Evolutionary conservation across 2,329 filamentous ascomycete genomes (phyloP).

Genomic region (Bipolaris sorokiniana): DNA sequence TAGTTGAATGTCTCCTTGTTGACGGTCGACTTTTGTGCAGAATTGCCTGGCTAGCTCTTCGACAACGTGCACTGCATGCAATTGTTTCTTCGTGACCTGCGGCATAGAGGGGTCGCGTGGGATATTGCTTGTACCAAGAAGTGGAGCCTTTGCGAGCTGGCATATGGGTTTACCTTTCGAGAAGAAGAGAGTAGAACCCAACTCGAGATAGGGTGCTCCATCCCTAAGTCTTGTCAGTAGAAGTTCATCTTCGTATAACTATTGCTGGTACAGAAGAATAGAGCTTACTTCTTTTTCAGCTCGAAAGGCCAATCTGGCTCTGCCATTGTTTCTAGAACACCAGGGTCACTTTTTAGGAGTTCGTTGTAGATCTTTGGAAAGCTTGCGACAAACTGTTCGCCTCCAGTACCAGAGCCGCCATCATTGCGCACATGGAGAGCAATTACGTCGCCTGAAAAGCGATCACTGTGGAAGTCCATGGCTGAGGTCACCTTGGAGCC

Average conservation of each 20-base stretch:
- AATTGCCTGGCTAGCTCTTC: slow-evolving; percentile 39
- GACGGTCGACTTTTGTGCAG: slow-evolving; percentile 40
- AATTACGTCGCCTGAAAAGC: slow-evolving; percentile 48
- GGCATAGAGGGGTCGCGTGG: slow-evolving; percentile 44
- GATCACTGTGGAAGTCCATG: slow-evolving; percentile 49
- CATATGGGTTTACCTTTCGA: slow-evolving; percentile 45
- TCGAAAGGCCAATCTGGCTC: slow-evolving; percentile 47
- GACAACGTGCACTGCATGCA: slow-evolving; percentile 38
- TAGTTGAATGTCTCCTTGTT: slow-evolving; percentile 46
- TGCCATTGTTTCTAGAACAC: slow-evolving; percentile 45
- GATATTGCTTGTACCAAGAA: slow-evolving; percentile 43
- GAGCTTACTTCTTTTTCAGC: slow-evolving; percentile 46
- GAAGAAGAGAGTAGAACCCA: slow-evolving; percentile 46
- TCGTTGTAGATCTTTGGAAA: slow-evolving; percentile 48
- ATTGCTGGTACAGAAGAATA: neutral
- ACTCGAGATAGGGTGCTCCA: slow-evolving; percentile 39
- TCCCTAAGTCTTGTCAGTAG: slow-evolving; percentile 21
- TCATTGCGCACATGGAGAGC: slow-evolving; percentile 45
- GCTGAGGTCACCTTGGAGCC: slow-evolving; percentile 46
- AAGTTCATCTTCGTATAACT: slow-evolving; percentile 1
- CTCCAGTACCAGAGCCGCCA: slow-evolving; percentile 38
- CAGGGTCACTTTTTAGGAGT: slow-evolving; percentile 40
- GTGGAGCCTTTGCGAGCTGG: slow-evolving; percentile 48
- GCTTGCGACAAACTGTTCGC: slow-evolving; percentile 42
- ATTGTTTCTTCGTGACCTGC: slow-evolving; percentile 34